A percentile compares a stretch with the other conserved stretches of the same genome.
phyloP scores from a whole-genome alignment of 805 yeast genomes.

The Nakazawaea wyomingensis region DNA sequence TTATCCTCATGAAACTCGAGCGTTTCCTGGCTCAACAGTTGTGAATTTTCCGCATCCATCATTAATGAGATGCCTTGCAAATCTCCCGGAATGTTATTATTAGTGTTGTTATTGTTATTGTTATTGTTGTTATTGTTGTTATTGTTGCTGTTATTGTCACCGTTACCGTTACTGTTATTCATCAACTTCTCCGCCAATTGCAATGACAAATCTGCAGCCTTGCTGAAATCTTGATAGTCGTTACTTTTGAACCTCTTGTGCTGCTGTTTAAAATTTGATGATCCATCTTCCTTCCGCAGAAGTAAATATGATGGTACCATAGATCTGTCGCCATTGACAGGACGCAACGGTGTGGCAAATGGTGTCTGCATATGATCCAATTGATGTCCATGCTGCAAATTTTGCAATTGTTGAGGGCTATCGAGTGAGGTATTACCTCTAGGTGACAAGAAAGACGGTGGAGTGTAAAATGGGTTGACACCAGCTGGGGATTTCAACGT shows the following conservation, averaged over 20 bases:
- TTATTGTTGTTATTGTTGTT: no score
- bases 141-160: no score
- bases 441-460: slow-evolving; percentile 39
- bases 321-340: not conserved
- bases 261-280: slow-evolving; percentile 1
- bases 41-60: slow-evolving; percentile 11
- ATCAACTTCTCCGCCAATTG: slow-evolving; percentile 22
- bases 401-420: slow-evolving; percentile 19
- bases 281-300: slow-evolving; percentile 9
- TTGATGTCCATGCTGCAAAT: slow-evolving; percentile 14
- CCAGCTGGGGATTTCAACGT: slow-evolving; percentile 31
- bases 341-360: slow-evolving; percentile 8
- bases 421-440: slow-evolving; percentile 22
- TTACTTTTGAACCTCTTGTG: slow-evolving; percentile 10
- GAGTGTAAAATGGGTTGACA: slow-evolving; percentile 46
- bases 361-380: slow-evolving; percentile 2
- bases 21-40: slow-evolving; percentile 14
- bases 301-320: slow-evolving; percentile 13
- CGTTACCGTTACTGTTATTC: slow-evolving; percentile 8
- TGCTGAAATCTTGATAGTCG: slow-evolving; percentile 16
- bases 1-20: slow-evolving; percentile 18
- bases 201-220: slow-evolving; percentile 26
- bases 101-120: no score
- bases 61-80: slow-evolving; percentile 4
- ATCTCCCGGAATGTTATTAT: not conserved